Conservation (phyloP, 2,329 filamentous ascomycete species). For the Aaosphaeria arxii region DNA sequence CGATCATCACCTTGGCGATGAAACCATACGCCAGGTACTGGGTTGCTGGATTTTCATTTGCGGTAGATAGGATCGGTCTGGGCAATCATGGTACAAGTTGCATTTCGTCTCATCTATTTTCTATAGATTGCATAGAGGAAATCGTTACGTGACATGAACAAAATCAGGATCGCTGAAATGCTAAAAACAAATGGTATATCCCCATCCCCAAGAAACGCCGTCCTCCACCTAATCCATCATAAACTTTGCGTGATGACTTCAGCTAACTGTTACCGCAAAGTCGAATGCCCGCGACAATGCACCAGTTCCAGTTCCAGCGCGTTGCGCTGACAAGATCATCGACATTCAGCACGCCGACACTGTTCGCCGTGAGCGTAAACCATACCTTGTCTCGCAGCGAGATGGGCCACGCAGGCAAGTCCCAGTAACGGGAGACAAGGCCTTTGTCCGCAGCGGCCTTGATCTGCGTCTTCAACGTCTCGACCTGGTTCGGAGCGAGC, state of each 20-base stretch:
- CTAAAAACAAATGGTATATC: too few species aligned
- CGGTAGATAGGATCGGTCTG: too few species aligned
- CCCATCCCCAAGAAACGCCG: neutral
- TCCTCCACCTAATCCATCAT: neutral
- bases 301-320: constrained; percentile 24
- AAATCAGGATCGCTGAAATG: too few species aligned
- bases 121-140: too few species aligned
- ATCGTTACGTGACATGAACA: too few species aligned
- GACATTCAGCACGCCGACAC: constrained; percentile 20
- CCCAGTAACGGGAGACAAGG: constrained; percentile 23
- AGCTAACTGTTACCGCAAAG: constrained; percentile 19
- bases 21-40: too few species aligned
- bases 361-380: constrained; percentile 13
- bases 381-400: constrained; percentile 18
- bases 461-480: constrained; percentile 16
- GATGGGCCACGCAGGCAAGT: constrained; percentile 20
- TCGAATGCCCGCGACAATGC: constrained; percentile 18
- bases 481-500: constrained; percentile 6
- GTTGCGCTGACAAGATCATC: constrained; percentile 17
- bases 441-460: constrained; percentile 15
- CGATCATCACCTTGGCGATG: too few species aligned
- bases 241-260: too few species aligned
- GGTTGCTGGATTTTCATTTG: too few species aligned
- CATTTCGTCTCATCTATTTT: too few species aligned
- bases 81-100: too few species aligned